Percentiles rank a stretch among this genome's conserved stretches.
Evolutionary conservation across 441 rosid species (phyloP).

Genomic region (Oxalis stricta): DNA sequence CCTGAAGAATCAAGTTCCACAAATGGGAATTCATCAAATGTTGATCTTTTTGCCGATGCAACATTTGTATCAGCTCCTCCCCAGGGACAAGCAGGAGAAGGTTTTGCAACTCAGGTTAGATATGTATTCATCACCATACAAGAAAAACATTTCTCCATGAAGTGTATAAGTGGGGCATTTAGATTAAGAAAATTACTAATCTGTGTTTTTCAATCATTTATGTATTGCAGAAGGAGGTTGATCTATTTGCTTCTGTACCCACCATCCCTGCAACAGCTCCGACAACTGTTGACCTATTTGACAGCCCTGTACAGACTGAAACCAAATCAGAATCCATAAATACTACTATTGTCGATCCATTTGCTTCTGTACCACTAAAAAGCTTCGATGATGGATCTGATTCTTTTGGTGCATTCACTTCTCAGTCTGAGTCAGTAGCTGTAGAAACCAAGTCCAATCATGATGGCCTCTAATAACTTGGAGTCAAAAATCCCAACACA

Average conservation of each 20-base stretch:
- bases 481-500: constrained; percentile 24
- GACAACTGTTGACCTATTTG: constrained; percentile 28
- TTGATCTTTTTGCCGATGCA: constrained; percentile 93
- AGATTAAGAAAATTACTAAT: constrained; percentile 1
- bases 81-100: constrained; percentile 28
- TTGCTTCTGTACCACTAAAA: constrained; percentile 73
- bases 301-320: constrained; percentile 35
- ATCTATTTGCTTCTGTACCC: constrained; percentile 59
- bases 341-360: constrained; percentile 51
- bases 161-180: too few species aligned
- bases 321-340: constrained; percentile 24
- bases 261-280: constrained; percentile 23
- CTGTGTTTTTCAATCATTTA: constrained; percentile 3
- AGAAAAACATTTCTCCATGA: too few species aligned
- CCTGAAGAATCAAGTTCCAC: constrained; percentile 35
- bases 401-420: constrained; percentile 67
- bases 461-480: constrained; percentile 22
- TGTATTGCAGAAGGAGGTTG: constrained; percentile 59
- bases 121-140: constrained; percentile 5
- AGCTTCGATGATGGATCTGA: constrained; percentile 78
- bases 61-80: constrained; percentile 73
- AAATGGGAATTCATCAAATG: constrained; percentile 37
- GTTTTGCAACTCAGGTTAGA: constrained; percentile 46
- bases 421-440: constrained; percentile 32
- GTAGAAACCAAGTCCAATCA: constrained; percentile 24